Conservation (phyloP, 2,329 filamentous ascomycete species). For the Phaeophleospora eucalypticola region DNA sequence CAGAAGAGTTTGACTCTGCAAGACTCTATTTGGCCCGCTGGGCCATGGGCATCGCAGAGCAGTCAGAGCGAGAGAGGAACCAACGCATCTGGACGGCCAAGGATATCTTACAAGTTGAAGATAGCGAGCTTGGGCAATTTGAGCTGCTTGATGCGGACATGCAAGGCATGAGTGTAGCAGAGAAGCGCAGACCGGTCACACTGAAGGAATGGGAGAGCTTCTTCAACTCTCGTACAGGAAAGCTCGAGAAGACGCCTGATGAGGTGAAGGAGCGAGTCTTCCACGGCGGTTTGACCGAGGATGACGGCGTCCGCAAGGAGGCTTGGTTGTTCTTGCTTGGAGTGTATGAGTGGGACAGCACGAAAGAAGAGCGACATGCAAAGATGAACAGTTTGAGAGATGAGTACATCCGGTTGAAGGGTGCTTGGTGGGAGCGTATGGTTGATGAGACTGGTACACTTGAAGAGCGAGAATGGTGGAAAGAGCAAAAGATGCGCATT, state of each 20-base stretch:
- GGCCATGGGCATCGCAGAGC: constrained; percentile 98
- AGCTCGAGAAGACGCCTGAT: constrained; percentile 73
- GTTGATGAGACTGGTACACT: constrained; percentile 74
- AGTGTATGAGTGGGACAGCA: constrained; percentile 91
- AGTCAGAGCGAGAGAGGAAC: constrained; percentile 81
- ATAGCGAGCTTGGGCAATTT: constrained; percentile 92
- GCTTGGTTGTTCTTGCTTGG: constrained; percentile 93
- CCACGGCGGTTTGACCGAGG: constrained; percentile 81
- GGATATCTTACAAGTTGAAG: constrained; percentile 89
- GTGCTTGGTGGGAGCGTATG: constrained; percentile 91
- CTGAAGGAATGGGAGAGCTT: constrained; percentile 86
- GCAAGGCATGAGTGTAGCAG: constrained; percentile 67
- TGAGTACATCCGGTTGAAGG: constrained; percentile 90
- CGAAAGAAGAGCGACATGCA: constrained; percentile 75
- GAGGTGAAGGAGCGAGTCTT: constrained; percentile 98
- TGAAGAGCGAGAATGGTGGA: constrained; percentile 91
- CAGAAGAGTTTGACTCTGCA: constrained; percentile 96
- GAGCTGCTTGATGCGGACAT: constrained; percentile 82
- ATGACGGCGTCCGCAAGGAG: constrained; percentile 91
- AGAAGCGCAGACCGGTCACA: constrained; percentile 72
- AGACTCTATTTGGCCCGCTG: constrained; percentile 90
- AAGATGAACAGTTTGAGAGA: constrained; percentile 82
- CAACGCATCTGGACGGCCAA: constrained; percentile 89
- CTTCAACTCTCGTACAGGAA: constrained; percentile 72
- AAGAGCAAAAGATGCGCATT: constrained; percentile 87